Conservation (phyloP, 2,329 filamentous ascomycete species). For the Pyrenochaeta sp. region DNA sequence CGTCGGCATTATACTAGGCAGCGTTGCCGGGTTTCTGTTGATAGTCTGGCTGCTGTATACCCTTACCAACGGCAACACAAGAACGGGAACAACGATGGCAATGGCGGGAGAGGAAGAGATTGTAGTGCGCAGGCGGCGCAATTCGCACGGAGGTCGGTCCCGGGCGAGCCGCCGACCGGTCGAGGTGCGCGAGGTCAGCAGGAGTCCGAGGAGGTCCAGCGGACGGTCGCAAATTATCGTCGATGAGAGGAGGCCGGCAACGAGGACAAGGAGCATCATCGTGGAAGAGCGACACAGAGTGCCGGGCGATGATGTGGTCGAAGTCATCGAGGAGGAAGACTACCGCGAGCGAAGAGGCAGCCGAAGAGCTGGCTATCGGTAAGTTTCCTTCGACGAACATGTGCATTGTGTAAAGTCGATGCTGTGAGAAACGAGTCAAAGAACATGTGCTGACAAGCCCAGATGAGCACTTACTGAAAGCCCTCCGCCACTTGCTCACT, state of each 20-base stretch:
- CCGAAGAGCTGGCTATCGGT: slow-evolving; percentile 58
- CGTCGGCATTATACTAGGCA: slow-evolving; percentile 67
- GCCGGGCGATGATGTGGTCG: slow-evolving; percentile 63
- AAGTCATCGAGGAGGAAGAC: slow-evolving; percentile 66
- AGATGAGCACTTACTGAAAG: neutral
- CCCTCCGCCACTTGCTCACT: neutral
- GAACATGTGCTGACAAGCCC: neutral
- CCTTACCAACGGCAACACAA: slow-evolving; percentile 45
- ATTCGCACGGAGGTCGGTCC: slow-evolving; percentile 43
- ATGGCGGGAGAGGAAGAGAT: slow-evolving; percentile 66
- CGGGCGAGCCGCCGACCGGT: slow-evolving; percentile 36
- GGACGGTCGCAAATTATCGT: slow-evolving; percentile 48
- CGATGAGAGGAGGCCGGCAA: slow-evolving; percentile 45
- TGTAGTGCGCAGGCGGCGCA: slow-evolving; percentile 54
- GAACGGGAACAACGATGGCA: slow-evolving; percentile 41
- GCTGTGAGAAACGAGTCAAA: neutral
- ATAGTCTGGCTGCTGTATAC: slow-evolving; percentile 61
- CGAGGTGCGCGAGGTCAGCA: slow-evolving; percentile 50
- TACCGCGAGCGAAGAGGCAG: slow-evolving; percentile 49
- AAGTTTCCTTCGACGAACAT: slow-evolving; percentile 37
- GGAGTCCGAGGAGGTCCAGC: slow-evolving; percentile 44
- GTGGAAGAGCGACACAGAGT: slow-evolving; percentile 56
- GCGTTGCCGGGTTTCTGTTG: slow-evolving; percentile 62
- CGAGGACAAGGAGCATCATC: slow-evolving; percentile 49
- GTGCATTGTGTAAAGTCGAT: neutral